A percentile compares a stretch with the other conserved stretches of the same genome.
Evolutionary conservation across 1,284 basidiomycete species (phyloP).

Genomic region (Porogramme epimiltina): DNA sequence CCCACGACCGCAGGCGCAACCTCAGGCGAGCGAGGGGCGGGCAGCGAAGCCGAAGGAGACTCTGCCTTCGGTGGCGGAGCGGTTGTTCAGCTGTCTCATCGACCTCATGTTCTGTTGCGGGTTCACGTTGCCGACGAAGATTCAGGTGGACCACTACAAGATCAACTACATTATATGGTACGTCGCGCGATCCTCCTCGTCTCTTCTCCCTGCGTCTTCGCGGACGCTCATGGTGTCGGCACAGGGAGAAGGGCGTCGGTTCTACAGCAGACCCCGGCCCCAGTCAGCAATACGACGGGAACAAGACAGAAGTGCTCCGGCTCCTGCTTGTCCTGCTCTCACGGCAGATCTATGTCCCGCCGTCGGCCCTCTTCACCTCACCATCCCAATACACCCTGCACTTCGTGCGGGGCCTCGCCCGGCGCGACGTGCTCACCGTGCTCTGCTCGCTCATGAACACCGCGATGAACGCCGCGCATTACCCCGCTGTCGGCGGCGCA

Average conservation of each 20-base stretch:
- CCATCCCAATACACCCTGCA: slow-evolving; percentile 78
- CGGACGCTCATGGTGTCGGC: too few species aligned
- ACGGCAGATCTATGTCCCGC: slow-evolving; percentile 82
- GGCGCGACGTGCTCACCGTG: slow-evolving; percentile 83
- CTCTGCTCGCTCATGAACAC: slow-evolving; percentile 92
- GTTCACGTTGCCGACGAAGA: slow-evolving; percentile 81
- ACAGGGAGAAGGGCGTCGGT: slow-evolving; percentile 90
- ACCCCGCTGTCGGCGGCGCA: slow-evolving; percentile 27
- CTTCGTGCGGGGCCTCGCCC: slow-evolving; percentile 75
- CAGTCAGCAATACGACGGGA: slow-evolving; percentile 68
- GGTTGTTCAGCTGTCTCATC: slow-evolving; percentile 75
- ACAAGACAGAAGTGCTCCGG: slow-evolving; percentile 86
- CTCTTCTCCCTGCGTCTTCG: too few species aligned
- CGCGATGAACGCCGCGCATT: slow-evolving; percentile 68
- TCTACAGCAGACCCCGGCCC: slow-evolving; percentile 77
- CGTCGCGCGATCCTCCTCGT: slow-evolving; percentile 26
- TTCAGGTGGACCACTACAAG: slow-evolving; percentile 81
- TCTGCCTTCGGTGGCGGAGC: slow-evolving; percentile 77
- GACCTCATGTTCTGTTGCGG: slow-evolving; percentile 91
- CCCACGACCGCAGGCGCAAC: slow-evolving; percentile 15
- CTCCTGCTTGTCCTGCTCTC: slow-evolving; percentile 85
- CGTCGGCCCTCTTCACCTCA: slow-evolving; percentile 67
- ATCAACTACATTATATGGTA: slow-evolving; percentile 87
- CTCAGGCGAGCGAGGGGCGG: slow-evolving; percentile 22
- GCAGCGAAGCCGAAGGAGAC: slow-evolving; percentile 44